Conservation (phyloP, 2,329 filamentous ascomycete genomes). For the Arthroderma sp. region DNA sequence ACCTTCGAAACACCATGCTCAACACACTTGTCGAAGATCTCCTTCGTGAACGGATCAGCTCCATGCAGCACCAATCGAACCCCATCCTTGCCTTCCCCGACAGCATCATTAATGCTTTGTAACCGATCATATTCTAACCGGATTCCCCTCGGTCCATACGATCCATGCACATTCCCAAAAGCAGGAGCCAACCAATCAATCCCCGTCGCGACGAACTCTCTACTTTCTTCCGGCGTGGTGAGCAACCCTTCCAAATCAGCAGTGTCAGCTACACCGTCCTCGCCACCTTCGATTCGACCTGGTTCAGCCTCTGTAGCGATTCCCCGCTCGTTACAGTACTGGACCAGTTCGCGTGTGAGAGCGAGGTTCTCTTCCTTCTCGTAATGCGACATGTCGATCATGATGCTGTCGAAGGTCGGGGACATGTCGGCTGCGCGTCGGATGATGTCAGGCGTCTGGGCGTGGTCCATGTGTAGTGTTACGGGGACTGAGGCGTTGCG, state of each 20-base stretch:
- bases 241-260: constrained; percentile 48
- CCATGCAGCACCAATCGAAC: constrained; percentile 46
- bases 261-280: constrained; percentile 61
- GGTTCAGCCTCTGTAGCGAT: constrained; percentile 61
- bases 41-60: constrained; percentile 43
- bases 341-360: constrained; percentile 48
- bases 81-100: constrained; percentile 26
- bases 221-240: constrained; percentile 55
- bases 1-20: constrained; percentile 42
- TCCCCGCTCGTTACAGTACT: constrained; percentile 49
- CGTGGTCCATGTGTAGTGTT: constrained; percentile 53
- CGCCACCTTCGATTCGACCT: constrained; percentile 57
- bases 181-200: constrained; percentile 63
- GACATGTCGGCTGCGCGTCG: constrained; percentile 47
- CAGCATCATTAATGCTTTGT: constrained; percentile 35
- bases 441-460: constrained; percentile 50
- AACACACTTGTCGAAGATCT: constrained; percentile 43
- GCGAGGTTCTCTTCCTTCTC: constrained; percentile 57
- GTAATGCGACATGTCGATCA: constrained; percentile 66
- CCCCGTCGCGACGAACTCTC: constrained; percentile 56
- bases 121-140: constrained; percentile 47
- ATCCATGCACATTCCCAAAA: constrained; percentile 64
- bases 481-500: constrained; percentile 46
- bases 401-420: constrained; percentile 54
- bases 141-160: constrained; percentile 54